Conservation (phyloP, 345 rosid genomes). For the Gossypium longicalyx region DNA sequence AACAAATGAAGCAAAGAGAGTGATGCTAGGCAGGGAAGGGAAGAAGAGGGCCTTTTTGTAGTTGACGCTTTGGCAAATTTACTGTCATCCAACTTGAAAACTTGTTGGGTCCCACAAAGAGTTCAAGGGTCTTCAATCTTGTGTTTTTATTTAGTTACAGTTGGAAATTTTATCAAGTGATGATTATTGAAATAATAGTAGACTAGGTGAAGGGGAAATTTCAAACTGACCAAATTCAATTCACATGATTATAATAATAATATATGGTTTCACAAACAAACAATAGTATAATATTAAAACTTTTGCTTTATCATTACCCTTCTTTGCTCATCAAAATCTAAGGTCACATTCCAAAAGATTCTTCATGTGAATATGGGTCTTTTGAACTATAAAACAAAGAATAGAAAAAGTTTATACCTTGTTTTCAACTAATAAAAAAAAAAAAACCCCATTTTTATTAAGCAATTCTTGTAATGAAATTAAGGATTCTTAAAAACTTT, state of each 20-base stretch:
- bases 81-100: conserved; percentile 63
- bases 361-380: conserved; percentile 46
- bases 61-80: conserved; percentile 30
- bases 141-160: conserved; percentile 27
- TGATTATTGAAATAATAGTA: conserved; percentile 26
- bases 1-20: not conserved
- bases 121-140: conserved; percentile 20
- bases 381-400: not conserved
- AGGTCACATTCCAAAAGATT: conserved; percentile 46
- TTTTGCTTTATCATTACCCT: conserved; percentile 23
- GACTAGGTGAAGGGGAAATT: conserved; percentile 26
- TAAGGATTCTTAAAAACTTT: not conserved
- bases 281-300: not conserved
- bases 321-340: conserved; percentile 38
- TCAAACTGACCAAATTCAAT: conserved; percentile 26
- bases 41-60: conserved; percentile 51
- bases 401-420: not conserved
- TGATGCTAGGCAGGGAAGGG: conserved; percentile 25
- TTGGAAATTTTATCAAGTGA: conserved; percentile 39
- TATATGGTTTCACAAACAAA: conserved; percentile 2
- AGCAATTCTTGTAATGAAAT: not conserved
- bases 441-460: not conserved
- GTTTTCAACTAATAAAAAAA: conserved; percentile 13
- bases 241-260: conserved; percentile 32
- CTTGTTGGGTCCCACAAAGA: conserved; percentile 42